Evolutionary conservation across 371 early-diverging fungal species (phyloP), one percentile per base, ranked within the genome.

Genomic region (Saksenaea oblongispora): DNA sequence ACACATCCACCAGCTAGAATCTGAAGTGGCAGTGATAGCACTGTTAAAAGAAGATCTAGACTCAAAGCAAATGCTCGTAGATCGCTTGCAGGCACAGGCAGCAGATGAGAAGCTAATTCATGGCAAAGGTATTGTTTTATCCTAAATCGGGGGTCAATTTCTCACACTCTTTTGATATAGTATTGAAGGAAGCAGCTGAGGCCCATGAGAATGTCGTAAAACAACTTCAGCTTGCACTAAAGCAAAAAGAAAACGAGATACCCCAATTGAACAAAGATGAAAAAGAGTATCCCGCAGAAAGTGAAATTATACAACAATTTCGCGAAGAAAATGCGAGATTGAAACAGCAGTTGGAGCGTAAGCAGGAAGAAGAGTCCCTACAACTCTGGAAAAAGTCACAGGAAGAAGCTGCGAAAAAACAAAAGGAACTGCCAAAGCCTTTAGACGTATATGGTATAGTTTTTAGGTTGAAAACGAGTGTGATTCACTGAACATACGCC

Each of bases 1-100:
- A 61, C 80, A 76, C 17, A 77, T 84, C 22, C 65, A 76, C 17
- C 71, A 71, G 51, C 61, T 86, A 15, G 85, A 86, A 63, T 63
- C 74, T 7, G 74, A 65, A 14, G 73, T 75, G 9, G 74, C 71
- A 34, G 64, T 57, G 13, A 69, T 74, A 36, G 56, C 64, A 31
- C 61, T 66, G 2, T 63, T 74, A 15, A 66, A 75, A 61, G 71
- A 74, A 34, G 71, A 76, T 14, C 54, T 56, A 10, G 54, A 54
- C 3, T 35, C 11, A 13, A 57, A 62, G 26, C 62, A 54, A 39
- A 14, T n/a, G 34, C 59, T 56, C 10, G 42, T 72, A 18, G 55
- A 53, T 35, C 60, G 56, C 18, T 42, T 69, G 58, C 59, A 56
- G 28, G 58, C 63, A 26, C 61, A 61, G 4, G 18, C 57, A 2